Evolutionary conservation across 169 alveolate genomes (phyloP).

Genomic region (Eimeria necatrix): DNA sequence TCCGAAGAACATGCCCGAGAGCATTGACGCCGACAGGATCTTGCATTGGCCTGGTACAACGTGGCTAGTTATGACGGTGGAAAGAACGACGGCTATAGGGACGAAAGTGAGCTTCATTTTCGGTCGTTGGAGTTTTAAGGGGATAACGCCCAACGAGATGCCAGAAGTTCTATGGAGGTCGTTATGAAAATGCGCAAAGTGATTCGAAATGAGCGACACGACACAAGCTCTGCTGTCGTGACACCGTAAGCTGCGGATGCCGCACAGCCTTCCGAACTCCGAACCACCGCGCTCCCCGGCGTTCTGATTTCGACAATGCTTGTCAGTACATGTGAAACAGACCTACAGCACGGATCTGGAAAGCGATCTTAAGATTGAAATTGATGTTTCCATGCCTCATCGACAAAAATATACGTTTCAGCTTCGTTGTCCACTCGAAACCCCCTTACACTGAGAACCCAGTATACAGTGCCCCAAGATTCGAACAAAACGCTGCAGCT

Average conservation of each 20-base stretch:
- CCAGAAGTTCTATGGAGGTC: slow-evolving; percentile 51
- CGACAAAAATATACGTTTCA: too few species aligned
- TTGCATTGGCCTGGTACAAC: slow-evolving; percentile 40
- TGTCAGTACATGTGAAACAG: too few species aligned
- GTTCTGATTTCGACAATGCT: too few species aligned
- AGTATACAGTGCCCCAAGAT: too few species aligned
- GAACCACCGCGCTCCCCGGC: too few species aligned
- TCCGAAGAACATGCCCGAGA: slow-evolving; percentile 63
- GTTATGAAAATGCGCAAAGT: slow-evolving; percentile 44
- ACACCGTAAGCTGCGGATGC: not conserved
- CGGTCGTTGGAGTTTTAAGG: not conserved
- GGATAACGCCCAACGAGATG: slow-evolving; percentile 11
- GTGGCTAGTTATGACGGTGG: slow-evolving; percentile 1
- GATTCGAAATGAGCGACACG: not conserved
- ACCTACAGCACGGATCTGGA: too few species aligned
- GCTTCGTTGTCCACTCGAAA: too few species aligned
- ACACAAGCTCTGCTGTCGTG: slow-evolving; percentile 36
- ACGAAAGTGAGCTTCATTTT: slow-evolving; percentile 61
- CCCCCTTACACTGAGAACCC: too few species aligned
- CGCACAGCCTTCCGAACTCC: not conserved
- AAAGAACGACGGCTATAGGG: slow-evolving; percentile 38
- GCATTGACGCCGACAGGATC: slow-evolving; percentile 52
- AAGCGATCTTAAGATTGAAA: too few species aligned
- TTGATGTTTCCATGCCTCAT: too few species aligned
- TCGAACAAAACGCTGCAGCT: too few species aligned